Conservation (phyloP, 257 asterid species). For the Craterostigma plantagineum region DNA sequence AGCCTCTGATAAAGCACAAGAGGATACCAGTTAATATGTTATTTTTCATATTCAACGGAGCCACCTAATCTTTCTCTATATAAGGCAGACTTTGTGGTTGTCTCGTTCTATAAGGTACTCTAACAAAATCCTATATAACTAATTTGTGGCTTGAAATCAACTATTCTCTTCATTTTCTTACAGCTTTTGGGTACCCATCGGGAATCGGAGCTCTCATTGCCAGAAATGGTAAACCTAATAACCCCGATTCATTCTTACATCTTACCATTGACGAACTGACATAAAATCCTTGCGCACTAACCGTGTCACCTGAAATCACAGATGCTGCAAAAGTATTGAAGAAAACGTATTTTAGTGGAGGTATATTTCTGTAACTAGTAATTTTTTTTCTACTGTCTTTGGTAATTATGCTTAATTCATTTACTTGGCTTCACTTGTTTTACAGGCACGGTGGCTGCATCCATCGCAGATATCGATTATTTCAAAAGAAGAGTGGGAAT, state of each 20-base stretch:
- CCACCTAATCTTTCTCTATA: slow-evolving; percentile 64
- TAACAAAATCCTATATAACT: not conserved
- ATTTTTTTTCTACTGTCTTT: too few relatives aligned
- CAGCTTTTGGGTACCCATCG: slow-evolving; percentile 93
- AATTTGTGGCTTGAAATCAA: slow-evolving; percentile 7
- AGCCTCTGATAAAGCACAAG: slow-evolving; percentile 16
- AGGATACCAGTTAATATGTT: slow-evolving; percentile 25
- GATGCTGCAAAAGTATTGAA: slow-evolving; percentile 69
- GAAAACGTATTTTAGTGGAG: slow-evolving; percentile 94
- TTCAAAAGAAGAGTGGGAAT: slow-evolving; percentile 63
- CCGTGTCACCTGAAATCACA: slow-evolving; percentile 12
- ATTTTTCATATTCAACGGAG: slow-evolving; percentile 21
- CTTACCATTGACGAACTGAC: slow-evolving; percentile 9
- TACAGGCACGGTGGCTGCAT: slow-evolving; percentile 93
- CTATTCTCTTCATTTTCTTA: slow-evolving; percentile 9
- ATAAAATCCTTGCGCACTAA: slow-evolving; percentile 9
- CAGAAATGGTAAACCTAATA: slow-evolving; percentile 44
- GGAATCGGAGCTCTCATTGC: slow-evolving; percentile 94
- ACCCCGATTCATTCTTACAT: slow-evolving; percentile 7
- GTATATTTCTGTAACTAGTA: too few relatives aligned
- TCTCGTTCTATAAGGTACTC: slow-evolving; percentile 84
- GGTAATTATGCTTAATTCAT: slow-evolving; percentile 6
- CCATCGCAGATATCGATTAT: slow-evolving; percentile 83
- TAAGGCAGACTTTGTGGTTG: slow-evolving; percentile 81
- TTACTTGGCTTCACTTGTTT: slow-evolving; percentile 9